These are phyloP conservation scores for Phaeosphaeria sp. DNA, from an alignment of 2,329 filamentous ascomycete genomes.

Conservation along the genomic window DNA sequence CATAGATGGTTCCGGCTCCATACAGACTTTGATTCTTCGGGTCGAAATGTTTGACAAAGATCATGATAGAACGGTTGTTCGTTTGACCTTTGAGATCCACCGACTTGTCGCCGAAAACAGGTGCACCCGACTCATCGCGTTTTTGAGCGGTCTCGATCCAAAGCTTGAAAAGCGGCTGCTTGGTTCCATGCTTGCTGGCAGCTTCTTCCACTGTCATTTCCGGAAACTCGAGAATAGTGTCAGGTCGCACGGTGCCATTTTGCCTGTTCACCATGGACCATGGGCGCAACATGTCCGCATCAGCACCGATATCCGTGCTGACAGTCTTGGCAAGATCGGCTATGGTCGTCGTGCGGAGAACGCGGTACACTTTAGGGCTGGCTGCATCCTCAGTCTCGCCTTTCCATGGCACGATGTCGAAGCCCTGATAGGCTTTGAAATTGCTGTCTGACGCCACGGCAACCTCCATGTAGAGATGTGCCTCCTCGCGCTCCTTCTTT, in stretches of 20 bases:
- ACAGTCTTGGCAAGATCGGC: constrained; percentile 75
- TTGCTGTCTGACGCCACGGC: constrained; percentile 82
- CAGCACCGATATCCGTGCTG: constrained; percentile 71
- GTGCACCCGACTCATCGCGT: constrained; percentile 72
- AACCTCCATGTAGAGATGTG: constrained; percentile 88
- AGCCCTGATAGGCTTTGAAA: constrained; percentile 81
- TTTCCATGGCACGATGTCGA: constrained; percentile 71
- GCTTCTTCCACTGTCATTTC: constrained; percentile 73
- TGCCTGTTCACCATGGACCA: constrained; percentile 99
- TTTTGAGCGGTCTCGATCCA: constrained; percentile 81
- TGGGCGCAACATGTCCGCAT: constrained; percentile 75
- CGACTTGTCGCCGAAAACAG: constrained; percentile 73
- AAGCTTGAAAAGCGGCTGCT: constrained; percentile 72
- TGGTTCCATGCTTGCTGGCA: constrained; percentile 71
- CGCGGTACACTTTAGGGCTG: constrained; percentile 73
- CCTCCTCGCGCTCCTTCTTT: constrained; percentile 89
- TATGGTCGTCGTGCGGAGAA: constrained; percentile 78
- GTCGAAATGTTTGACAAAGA: constrained; percentile 95
- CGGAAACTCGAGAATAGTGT: constrained; percentile 81
- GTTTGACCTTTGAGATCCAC: constrained; percentile 63
- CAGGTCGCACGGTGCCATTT: constrained; percentile 93
- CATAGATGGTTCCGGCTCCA: constrained; percentile 84
- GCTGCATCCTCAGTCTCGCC: constrained; percentile 67
- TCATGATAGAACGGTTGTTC: constrained; percentile 68
- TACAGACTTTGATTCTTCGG: constrained; percentile 74